phyloP scores from a whole-genome alignment of 129 eudicot species.

The Silybum marianum region DNA sequence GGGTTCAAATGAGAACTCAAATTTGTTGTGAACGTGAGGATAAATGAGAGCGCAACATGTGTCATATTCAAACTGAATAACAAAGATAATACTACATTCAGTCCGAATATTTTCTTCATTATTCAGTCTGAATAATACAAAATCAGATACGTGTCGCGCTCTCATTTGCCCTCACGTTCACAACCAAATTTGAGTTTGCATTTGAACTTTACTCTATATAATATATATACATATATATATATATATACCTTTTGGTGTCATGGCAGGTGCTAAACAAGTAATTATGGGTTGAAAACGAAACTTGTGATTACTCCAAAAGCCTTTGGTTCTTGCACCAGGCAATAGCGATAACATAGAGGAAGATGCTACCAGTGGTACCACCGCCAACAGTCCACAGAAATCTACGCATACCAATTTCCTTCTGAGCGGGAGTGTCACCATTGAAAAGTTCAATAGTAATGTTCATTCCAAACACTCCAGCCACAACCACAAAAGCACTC shows the following conservation, averaged over 20 bases:
- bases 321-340: slow-evolving; percentile 75
- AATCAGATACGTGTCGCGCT: too few relatives aligned
- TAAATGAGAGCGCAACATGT: too few relatives aligned
- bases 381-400: slow-evolving; percentile 81
- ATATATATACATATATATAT: not conserved
- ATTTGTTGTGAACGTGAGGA: too few relatives aligned
- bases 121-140: too few relatives aligned
- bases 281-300: not conserved
- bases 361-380: slow-evolving; percentile 52
- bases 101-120: too few relatives aligned
- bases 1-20: too few relatives aligned
- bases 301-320: slow-evolving; percentile 51
- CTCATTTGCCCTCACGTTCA: too few relatives aligned
- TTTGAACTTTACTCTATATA: too few relatives aligned
- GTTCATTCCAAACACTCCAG: slow-evolving; percentile 81
- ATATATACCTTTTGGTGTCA: not conserved
- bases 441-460: slow-evolving; percentile 60
- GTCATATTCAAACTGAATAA: too few relatives aligned
- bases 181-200: too few relatives aligned
- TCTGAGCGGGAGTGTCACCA: slow-evolving; percentile 4
- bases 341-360: slow-evolving; percentile 63
- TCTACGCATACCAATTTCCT: slow-evolving; percentile 42
- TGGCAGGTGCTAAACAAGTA: slow-evolving; percentile 8
- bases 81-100: too few relatives aligned
- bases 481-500: slow-evolving; percentile 77